Base-by-base conservation (phyloP, 148 eudicot genomes). In the Silene latifolia region DNA sequence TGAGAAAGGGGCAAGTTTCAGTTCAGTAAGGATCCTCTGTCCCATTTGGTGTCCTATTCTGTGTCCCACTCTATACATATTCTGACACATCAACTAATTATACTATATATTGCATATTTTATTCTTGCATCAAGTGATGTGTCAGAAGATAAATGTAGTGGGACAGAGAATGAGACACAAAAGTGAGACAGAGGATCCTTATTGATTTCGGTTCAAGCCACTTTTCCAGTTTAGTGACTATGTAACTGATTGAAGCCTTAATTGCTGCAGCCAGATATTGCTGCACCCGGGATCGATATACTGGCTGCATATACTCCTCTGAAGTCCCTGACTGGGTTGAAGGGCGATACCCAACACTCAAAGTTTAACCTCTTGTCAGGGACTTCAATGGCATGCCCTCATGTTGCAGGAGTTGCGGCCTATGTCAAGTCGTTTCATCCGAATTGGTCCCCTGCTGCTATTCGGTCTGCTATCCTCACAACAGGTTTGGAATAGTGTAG, bases 361-460 rank as follows among this genome's bases (percentile, higher is more conserved):
- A 86, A 93, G 61, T 93, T 93, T 80, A 85, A 85, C 54, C 29
- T 93, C 72, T 89, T 89, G 94, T 93, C 98, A 9, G 98, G 98
- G 17, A 93, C 98, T 62, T 93, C 98, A 57, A 93, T 93, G 98
- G 85, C 98, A 7, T 91, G 98, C 74, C 98, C 98, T 0, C 98
- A 90, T 59, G 98, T 86, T 29, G 83, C 85, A 8, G 98, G 98
- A 0, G 90, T 81, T 21, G 93, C 90, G 15, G 97, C 98, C 63
- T 93, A 90, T 63, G 93, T 93, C 51, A 93, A 91, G 79, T 93
- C 98, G 17, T 93, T 93, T 68, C 92, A 80, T 74, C 92, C 93
- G 35, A 78, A 73, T 24, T 93, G 98, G 98, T 88, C 98, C 21
- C 92, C 98, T 0, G 89, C 94, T 4, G 89, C 88, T 29, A 91